Evolutionary conservation across 1,139 yeast genomes (phyloP), one percentile per base, ranked within the genome.

Genomic region (Torulaspora pretoriensis): DNA sequence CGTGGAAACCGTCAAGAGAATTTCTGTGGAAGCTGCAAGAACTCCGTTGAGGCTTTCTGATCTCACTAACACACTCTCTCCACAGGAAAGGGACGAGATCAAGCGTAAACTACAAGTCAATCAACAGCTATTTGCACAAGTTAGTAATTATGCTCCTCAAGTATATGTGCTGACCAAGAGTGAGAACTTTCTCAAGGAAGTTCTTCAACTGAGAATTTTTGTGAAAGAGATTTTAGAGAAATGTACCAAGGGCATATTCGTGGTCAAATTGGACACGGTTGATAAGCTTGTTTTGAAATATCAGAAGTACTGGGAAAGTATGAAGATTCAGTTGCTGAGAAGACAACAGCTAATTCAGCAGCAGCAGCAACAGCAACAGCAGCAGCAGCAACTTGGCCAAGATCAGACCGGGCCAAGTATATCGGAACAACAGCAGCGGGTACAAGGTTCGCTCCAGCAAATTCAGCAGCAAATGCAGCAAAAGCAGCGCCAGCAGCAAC

Each of bases 201-300:
- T 88, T 51, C 73, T 88, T 49, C 92, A 85, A 61, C 79, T 86
- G 74, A 82, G 87, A 64, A 74, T 80, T 50, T 83, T 87, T 83
- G 79, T 87, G 35, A 82, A 80, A 57, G 83, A 82, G 60, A 84
- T 87, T 49, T 69, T 82, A 59, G 94, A 86, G 43, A 60, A 62
- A 79, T 77, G 52, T 66, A 83, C 62, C 74, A 78, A 57, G 70
- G 79, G 64, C 80, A 85, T 31, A 65, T 76, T 46, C 81, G 76
- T 64, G 71, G 83, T 63, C 81, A 92, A 9, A 74, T 84, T 85
- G 6, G 87, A 80, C 45, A 72, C 86, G 39, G 70, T 86, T 40
- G 86, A 80, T 42, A 83, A 82, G 63, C 75, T 88, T 45, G 77
- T 81, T 50, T 69, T 74, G 40, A 95, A 87, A 57, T 81, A 85